Evolutionary conservation across 202 grass and related monocot genomes (phyloP).

Genomic region (Schoenoplectus triqueter): DNA sequence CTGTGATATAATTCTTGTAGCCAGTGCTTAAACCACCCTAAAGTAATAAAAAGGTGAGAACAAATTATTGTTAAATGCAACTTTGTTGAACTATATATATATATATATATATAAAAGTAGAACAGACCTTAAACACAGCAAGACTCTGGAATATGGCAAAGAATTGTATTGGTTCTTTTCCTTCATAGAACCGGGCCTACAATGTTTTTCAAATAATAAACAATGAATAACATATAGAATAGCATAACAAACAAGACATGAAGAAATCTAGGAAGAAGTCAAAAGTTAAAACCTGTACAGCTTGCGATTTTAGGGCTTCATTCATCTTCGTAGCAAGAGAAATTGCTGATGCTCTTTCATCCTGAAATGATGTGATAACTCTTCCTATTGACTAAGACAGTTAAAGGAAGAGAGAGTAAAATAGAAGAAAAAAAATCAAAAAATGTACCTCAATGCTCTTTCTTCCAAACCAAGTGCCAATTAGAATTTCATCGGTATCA

Average conservation of each 20-base stretch:
- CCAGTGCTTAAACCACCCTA: slow-evolving; percentile 91
- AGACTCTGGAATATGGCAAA: slow-evolving; percentile 96
- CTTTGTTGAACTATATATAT: slow-evolving; percentile 11
- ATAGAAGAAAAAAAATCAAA: not conserved
- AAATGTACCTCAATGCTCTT: slow-evolving; percentile 77
- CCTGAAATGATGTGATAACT: slow-evolving; percentile 58
- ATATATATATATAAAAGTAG: slow-evolving; percentile 29
- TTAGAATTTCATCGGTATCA: slow-evolving; percentile 85
- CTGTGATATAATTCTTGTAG: slow-evolving; percentile 78
- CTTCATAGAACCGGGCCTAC: slow-evolving; percentile 88
- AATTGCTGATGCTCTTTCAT: slow-evolving; percentile 60
- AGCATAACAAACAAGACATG: slow-evolving; percentile 20
- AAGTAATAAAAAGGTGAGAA: slow-evolving; percentile 37
- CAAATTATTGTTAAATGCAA: slow-evolving; percentile 35
- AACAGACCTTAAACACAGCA: slow-evolving; percentile 79
- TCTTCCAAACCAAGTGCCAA: slow-evolving; percentile 95
- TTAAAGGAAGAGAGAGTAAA: slow-evolving; percentile 13
- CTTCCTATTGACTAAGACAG: slow-evolving; percentile 16
- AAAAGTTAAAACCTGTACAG: slow-evolving; percentile 61
- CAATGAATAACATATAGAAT: slow-evolving; percentile 44
- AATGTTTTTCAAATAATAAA: slow-evolving; percentile 20
- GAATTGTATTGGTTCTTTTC: slow-evolving; percentile 88
- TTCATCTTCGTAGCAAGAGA: slow-evolving; percentile 80
- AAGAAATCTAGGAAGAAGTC: slow-evolving; percentile 30
- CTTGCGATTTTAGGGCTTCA: slow-evolving; percentile 72